Conservation (phyloP, 2,329 filamentous ascomycete genomes). For the Alternaria ethzedia region DNA sequence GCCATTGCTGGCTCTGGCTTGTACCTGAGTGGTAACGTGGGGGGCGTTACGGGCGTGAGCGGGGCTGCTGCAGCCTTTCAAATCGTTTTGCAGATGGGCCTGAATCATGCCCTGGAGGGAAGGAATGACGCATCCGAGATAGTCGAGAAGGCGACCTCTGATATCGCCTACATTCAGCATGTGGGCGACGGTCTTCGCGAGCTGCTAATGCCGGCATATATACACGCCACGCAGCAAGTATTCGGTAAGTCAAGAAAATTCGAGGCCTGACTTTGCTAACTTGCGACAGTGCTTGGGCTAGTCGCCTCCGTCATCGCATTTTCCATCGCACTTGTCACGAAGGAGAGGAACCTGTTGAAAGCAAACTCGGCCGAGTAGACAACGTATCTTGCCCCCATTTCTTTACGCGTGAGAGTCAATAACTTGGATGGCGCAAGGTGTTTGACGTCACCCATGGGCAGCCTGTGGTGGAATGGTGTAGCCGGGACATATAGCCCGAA, state of each 20-base stretch:
- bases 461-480: neutral
- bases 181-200: neutral
- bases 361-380: neutral
- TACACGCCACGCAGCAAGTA: neutral
- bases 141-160: neutral
- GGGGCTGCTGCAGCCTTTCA: neutral
- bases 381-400: neutral
- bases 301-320: conserved; percentile 8
- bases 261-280: neutral
- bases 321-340: conserved; percentile 8
- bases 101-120: neutral
- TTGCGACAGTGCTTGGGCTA: conserved; percentile 12
- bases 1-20: neutral
- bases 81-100: neutral
- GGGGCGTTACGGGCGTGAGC: neutral
- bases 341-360: neutral
- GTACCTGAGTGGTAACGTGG: neutral
- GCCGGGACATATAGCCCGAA: neutral
- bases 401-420: neutral
- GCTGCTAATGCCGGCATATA: neutral
- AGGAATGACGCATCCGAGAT: neutral
- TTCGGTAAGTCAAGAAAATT: neutral
- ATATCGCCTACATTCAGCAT: neutral
- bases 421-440: neutral
- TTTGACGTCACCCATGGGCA: neutral